A percentile compares a stretch with the other conserved stretches of the same genome.
Evolutionary conservation across 2,329 filamentous ascomycete genomes (phyloP).

Genomic region (Colletotrichum viniferum): DNA sequence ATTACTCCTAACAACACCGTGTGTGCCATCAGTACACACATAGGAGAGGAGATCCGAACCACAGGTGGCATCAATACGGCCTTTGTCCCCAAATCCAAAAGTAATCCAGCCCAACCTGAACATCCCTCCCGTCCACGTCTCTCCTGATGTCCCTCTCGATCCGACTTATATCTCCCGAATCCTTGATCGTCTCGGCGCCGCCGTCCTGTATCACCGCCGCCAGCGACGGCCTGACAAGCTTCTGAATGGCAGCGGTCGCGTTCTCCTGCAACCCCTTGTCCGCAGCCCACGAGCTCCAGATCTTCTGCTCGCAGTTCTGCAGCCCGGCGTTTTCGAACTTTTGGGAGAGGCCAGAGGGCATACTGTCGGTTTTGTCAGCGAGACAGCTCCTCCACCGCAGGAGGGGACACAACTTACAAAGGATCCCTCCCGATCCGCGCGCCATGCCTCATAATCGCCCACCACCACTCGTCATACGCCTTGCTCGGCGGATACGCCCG

Average conservation of each 20-base stretch:
- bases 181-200: neutral
- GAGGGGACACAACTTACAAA: neutral
- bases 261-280: neutral
- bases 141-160: neutral
- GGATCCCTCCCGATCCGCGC: neutral
- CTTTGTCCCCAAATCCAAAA: slow-evolving; percentile 6
- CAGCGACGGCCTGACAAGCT: neutral
- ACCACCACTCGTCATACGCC: slow-evolving; percentile 14
- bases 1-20: neutral
- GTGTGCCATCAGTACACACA: neutral
- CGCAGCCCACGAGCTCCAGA: slow-evolving; percentile 10
- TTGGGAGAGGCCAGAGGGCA: slow-evolving; percentile 2
- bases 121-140: neutral
- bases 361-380: neutral
- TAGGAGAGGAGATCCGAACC: neutral
- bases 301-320: neutral
- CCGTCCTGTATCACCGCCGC: neutral
- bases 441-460: neutral
- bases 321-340: neutral
- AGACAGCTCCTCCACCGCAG: neutral
- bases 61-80: neutral
- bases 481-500: slow-evolving; percentile 7
- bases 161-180: neutral
- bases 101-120: neutral
- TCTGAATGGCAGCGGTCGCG: neutral